A percentile compares a stretch with the other conserved stretches of the same genome.
Evolutionary conservation across 345 rosid species (phyloP).

Genomic region (Zanthoxylum bungeanum): DNA sequence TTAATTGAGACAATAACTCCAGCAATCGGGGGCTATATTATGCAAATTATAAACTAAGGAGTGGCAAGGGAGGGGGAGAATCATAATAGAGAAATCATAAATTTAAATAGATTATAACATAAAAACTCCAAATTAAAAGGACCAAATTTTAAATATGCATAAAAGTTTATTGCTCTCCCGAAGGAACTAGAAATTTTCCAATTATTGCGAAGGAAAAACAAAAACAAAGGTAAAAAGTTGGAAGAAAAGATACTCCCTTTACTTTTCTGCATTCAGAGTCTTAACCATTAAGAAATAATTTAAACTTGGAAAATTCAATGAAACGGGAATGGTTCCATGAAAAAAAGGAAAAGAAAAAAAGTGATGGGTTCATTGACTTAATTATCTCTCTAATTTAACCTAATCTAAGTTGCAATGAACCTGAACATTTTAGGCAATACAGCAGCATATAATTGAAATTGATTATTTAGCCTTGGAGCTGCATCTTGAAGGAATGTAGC

Average conservation of each 20-base stretch:
- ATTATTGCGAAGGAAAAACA: neutral
- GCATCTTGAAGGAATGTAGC: slow-evolving; percentile 40
- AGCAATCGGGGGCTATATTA: too few species aligned
- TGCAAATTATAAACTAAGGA: too few species aligned
- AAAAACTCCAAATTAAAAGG: too few species aligned
- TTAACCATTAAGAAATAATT: neutral
- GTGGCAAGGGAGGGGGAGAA: too few species aligned
- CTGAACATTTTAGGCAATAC: too few species aligned
- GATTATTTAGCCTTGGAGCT: slow-evolving; percentile 62
- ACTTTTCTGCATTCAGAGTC: neutral
- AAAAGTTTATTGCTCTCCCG: neutral
- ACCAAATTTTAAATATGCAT: too few species aligned
- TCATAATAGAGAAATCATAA: too few species aligned
- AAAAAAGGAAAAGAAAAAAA: too few species aligned
- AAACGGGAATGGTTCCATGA: neutral
- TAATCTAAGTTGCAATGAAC: too few species aligned
- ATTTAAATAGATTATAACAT: too few species aligned
- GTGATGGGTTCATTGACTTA: neutral
- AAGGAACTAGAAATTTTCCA: neutral
- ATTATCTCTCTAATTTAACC: neutral
- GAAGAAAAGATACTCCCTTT: neutral
- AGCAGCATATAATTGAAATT: too few species aligned
- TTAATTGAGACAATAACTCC: too few species aligned
- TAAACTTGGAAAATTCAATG: neutral
- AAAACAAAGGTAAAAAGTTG: neutral